Evolutionary conservation across 2,329 filamentous ascomycete genomes (phyloP).

Genomic region (Fusarium oxysporum): DNA sequence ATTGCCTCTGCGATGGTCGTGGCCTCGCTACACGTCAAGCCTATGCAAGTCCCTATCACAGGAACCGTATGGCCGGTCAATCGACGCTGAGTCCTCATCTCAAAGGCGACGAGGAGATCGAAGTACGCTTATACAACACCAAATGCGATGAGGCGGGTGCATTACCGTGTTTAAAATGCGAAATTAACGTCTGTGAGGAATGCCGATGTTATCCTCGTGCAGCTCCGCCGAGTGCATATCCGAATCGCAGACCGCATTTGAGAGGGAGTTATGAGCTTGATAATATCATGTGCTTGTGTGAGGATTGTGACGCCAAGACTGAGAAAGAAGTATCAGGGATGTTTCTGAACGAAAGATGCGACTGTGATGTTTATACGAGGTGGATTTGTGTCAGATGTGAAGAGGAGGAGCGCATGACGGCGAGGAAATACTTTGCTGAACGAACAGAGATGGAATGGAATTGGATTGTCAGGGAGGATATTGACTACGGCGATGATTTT

Average conservation of each 20-base stretch:
- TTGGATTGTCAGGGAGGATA: neutral
- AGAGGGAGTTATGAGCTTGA: neutral
- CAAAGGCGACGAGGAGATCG: constrained; percentile 14
- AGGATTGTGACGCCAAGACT: neutral
- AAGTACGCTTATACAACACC: constrained; percentile 20
- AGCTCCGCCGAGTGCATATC: neutral
- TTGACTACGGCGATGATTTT: constrained; percentile 11
- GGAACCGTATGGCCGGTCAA: neutral
- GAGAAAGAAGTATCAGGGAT: neutral
- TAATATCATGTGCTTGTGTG: constrained; percentile 29
- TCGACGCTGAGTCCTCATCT: neutral
- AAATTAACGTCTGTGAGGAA: constrained; percentile 37
- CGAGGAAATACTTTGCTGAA: neutral
- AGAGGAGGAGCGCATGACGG: neutral
- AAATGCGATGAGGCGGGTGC: constrained; percentile 26
- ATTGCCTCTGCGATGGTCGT: constrained; percentile 30
- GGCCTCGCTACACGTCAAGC: constrained; percentile 19
- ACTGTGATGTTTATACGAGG: constrained; percentile 26
- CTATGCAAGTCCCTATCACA: constrained; percentile 1
- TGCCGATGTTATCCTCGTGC: constrained; percentile 29
- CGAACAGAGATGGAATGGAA: constrained; percentile 8
- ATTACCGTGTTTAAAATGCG: constrained; percentile 28
- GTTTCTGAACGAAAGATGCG: constrained; percentile 18
- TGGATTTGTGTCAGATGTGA: constrained; percentile 26
- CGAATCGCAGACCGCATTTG: constrained; percentile 20